phyloP scores from a whole-genome alignment of 177 flowering plant species.

The Vitis hybrid region DNA sequence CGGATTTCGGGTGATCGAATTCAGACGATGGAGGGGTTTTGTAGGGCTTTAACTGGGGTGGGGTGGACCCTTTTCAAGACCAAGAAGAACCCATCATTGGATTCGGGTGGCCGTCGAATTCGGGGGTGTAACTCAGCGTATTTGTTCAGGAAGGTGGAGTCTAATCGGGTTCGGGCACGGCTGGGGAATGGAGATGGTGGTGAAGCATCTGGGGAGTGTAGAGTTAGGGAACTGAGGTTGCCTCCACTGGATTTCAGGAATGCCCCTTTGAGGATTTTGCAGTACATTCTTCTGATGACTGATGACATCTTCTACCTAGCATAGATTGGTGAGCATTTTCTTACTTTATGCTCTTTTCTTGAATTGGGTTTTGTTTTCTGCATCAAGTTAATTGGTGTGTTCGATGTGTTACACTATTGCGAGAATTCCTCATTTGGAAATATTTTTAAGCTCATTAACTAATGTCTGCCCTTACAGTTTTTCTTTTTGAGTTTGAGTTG shows the following conservation, averaged over 20 bases:
- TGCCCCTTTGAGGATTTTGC: slow-evolving; percentile 63
- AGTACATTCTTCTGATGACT: slow-evolving; percentile 64
- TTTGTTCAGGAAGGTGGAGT: slow-evolving; percentile 55
- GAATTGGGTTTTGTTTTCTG: background rate
- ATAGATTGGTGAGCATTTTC: slow-evolving; percentile 10
- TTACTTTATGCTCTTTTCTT: background rate
- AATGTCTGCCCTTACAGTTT: no score
- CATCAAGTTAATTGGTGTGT: no score
- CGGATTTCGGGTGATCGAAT: slow-evolving; percentile 38
- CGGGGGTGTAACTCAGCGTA: slow-evolving; percentile 25
- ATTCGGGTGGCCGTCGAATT: slow-evolving; percentile 14
- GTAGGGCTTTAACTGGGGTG: slow-evolving; percentile 42
- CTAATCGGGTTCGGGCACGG: slow-evolving; percentile 27
- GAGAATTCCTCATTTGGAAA: background rate
- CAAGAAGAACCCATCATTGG: slow-evolving; percentile 21
- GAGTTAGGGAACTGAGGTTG: slow-evolving; percentile 67
- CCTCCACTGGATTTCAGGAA: slow-evolving; percentile 62
- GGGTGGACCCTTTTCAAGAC: slow-evolving; percentile 68
- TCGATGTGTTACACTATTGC: no score
- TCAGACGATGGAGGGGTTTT: slow-evolving; percentile 47
- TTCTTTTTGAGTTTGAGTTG: no score
- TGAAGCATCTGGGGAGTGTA: slow-evolving; percentile 23
- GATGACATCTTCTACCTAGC: slow-evolving; percentile 68
- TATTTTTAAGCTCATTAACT: background rate
- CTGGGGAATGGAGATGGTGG: slow-evolving; percentile 10